Conservation (phyloP, 2,329 filamentous ascomycete species). For the Penicillium sp. region DNA sequence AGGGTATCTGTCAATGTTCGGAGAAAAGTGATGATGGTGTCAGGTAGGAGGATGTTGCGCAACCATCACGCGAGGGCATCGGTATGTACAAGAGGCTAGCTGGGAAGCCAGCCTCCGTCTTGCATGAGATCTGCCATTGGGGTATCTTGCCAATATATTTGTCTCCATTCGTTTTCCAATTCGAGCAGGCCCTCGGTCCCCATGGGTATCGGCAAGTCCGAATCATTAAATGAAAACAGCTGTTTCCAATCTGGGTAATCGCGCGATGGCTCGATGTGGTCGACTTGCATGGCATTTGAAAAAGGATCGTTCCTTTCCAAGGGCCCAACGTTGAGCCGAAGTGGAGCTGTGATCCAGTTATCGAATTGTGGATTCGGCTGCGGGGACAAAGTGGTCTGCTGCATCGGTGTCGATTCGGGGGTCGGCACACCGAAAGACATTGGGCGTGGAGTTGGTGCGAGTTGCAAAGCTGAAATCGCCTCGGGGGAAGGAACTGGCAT, state of each 20-base stretch:
- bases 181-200: conserved; percentile 37
- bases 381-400: conserved; percentile 22
- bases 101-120: conserved; percentile 37
- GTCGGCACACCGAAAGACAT: conserved; percentile 28
- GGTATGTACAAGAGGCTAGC: conserved; percentile 1
- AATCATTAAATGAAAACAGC: conserved; percentile 38
- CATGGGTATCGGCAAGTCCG: conserved; percentile 35
- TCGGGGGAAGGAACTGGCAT: conserved; percentile 18
- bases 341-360: conserved; percentile 29
- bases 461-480: conserved; percentile 15
- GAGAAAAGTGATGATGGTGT: not conserved
- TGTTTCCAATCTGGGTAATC: conserved; percentile 40
- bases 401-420: conserved; percentile 26
- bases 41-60: conserved; percentile 1
- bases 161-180: conserved; percentile 43
- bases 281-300: conserved; percentile 25
- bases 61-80: not conserved
- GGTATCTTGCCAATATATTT: conserved; percentile 42
- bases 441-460: conserved; percentile 18
- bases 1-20: not conserved
- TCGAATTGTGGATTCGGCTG: conserved; percentile 26
- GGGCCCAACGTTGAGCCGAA: conserved; percentile 24
- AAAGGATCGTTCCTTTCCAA: conserved; percentile 21
- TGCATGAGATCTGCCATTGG: conserved; percentile 40
- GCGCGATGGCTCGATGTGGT: conserved; percentile 30